Evolutionary conservation across 192 early-diverging fungal genomes (phyloP), one percentile per base, ranked within the genome.

Genomic region (Entomortierella parvispora): DNA sequence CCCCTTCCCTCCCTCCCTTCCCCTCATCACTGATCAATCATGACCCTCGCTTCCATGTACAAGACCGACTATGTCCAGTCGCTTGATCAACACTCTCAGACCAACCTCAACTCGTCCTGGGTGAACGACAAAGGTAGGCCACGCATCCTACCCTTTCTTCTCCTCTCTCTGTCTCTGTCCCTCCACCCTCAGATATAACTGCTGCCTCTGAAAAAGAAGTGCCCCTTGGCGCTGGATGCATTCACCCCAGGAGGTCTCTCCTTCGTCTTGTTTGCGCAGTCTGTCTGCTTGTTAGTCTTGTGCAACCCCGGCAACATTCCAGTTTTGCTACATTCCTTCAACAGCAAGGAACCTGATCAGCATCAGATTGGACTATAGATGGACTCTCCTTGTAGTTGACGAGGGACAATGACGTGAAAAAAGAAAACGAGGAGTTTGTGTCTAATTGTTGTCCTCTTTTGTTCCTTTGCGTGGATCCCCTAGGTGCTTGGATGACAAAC

Each of bases 401-500:
- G 29, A 55, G 18, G 28, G 18, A 4, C 22, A 11, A 23, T 17
- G 43, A 17, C 9, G 4, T 25, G 34, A 25, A 59, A 22, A 9
- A 42, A 14, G 17, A 58, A 58, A 1, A 33, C 1, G 3, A 54
- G 20, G 18, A 80, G n/a, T 18, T 65, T 11, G 8, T 18, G 22
- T 68, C 29, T 67, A 17, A 47, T 26, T 43, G 54, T 74, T 37
- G 31, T 52, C 76, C 33, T 52, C 10, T 43, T 25, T 29, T 69
- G 75, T 29, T 52, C 25, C 26, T 40, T 18, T 42, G 17, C 18
- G 45, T 56, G 15, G 12, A 33, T 71, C 5, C 43, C 20, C 12
- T 85, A 98, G 96, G 97, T 49, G 94, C 95, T 2, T 98, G 96
- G 94, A 83, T 94, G 43, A 93, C 94, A 43, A 91, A 94, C 80